phyloP scores from a whole-genome alignment of 2,329 filamentous ascomycete genomes.

The Pseudogymnoascus sp. region DNA sequence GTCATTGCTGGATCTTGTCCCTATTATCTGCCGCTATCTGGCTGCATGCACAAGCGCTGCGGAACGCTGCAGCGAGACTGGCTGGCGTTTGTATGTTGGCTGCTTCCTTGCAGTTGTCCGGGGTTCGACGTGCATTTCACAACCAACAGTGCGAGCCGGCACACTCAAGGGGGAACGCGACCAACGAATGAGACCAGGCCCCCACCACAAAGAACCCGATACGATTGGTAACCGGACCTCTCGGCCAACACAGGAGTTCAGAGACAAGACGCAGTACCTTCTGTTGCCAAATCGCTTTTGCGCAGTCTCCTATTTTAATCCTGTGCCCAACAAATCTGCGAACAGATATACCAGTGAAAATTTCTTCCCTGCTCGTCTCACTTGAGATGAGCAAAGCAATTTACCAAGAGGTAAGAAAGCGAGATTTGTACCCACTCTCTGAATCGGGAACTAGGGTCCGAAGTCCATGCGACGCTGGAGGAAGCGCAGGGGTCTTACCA shows the following conservation, averaged over 20 bases:
- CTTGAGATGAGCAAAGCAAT: conserved; percentile 10
- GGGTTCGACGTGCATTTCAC: conserved; percentile 8
- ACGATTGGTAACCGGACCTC: not conserved
- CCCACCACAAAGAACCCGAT: not conserved
- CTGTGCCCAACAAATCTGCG: not conserved
- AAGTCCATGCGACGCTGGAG: conserved; percentile 5
- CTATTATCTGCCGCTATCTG: conserved; percentile 8
- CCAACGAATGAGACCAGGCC: not conserved
- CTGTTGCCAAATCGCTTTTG: conserved; percentile 5
- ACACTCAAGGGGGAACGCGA: not conserved
- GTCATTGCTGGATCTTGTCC: not conserved
- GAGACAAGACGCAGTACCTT: not conserved
- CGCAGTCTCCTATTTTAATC: conserved; percentile 7
- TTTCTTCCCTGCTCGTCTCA: conserved; percentile 7
- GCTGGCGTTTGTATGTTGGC: conserved; percentile 7
- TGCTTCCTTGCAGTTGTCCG: not conserved
- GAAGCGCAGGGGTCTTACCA: conserved; percentile 4
- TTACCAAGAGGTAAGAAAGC: conserved; percentile 9
- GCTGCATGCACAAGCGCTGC: conserved; percentile 3
- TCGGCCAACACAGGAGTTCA: conserved; percentile 1
- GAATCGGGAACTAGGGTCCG: conserved; percentile 10
- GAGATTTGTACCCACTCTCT: conserved; percentile 9
- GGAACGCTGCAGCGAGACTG: not conserved
- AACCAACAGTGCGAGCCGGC: conserved; percentile 4
- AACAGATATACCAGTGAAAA: conserved; percentile 10